Evolutionary conservation across 1,284 basidiomycete species (phyloP).

Genomic region (Grifola frondosa): DNA sequence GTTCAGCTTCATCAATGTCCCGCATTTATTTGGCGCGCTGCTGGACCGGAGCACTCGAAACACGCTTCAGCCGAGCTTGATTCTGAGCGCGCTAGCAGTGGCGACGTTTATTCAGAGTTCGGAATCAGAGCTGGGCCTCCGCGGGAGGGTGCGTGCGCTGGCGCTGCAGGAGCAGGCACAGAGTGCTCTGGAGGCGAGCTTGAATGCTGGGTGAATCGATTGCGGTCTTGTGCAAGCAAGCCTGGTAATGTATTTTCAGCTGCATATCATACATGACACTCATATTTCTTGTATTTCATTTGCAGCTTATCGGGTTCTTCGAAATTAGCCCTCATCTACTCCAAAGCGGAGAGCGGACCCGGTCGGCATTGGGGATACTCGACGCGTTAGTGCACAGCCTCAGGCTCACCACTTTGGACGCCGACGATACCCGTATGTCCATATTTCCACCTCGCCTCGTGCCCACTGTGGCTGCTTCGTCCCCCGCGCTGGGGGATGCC

Average conservation of each 20-base stretch:
- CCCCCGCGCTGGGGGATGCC: too few relatives aligned
- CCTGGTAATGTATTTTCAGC: slow-evolving; percentile 49
- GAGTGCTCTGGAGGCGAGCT: slow-evolving; percentile 61
- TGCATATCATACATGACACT: too few relatives aligned
- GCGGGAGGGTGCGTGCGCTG: slow-evolving; percentile 52
- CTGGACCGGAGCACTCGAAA: slow-evolving; percentile 50
- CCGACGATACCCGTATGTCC: slow-evolving; percentile 37
- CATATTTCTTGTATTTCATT: background rate
- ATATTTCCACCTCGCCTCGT: slow-evolving; percentile 36
- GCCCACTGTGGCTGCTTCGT: slow-evolving; percentile 30
- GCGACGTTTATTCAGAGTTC: slow-evolving; percentile 69
- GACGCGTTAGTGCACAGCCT: slow-evolving; percentile 66
- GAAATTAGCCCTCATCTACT: slow-evolving; percentile 67
- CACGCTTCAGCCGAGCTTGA: slow-evolving; percentile 61
- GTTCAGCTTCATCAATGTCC: slow-evolving; percentile 70
- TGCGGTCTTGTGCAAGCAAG: slow-evolving; percentile 68
- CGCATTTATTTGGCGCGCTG: slow-evolving; percentile 58
- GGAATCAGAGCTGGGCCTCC: slow-evolving; percentile 40
- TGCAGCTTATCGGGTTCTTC: slow-evolving; percentile 65
- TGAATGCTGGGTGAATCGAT: slow-evolving; percentile 66
- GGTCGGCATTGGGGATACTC: slow-evolving; percentile 57
- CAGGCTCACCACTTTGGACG: slow-evolving; percentile 49
- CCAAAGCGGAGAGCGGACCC: slow-evolving; percentile 48
- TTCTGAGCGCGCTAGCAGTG: slow-evolving; percentile 59
- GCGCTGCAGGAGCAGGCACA: slow-evolving; percentile 63